phyloP scores from a whole-genome alignment of 257 asterid genomes.

The Rehmannia glutinosa region DNA sequence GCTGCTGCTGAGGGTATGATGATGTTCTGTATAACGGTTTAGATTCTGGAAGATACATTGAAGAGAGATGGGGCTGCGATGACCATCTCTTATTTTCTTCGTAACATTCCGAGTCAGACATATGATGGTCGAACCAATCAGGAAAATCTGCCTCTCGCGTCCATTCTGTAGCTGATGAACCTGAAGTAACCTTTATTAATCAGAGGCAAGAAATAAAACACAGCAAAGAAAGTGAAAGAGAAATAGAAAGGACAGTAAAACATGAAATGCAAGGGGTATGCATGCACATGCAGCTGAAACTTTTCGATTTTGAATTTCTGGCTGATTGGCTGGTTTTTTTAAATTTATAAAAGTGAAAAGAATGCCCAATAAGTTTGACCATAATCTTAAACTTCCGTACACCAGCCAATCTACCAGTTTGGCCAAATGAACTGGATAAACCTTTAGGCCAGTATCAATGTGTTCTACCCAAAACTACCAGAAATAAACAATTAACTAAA shows the following conservation, averaged over 20 bases:
- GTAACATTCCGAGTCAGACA: constrained; percentile 64
- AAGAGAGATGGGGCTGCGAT: constrained; percentile 64
- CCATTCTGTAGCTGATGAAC: constrained; percentile 95
- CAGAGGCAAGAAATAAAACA: constrained; percentile 13
- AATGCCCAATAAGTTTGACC: background rate
- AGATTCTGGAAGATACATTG: constrained; percentile 41
- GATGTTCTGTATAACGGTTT: constrained; percentile 77
- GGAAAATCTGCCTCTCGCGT: constrained; percentile 67
- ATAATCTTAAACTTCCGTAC: background rate
- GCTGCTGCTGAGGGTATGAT: constrained; percentile 75
- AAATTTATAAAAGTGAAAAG: background rate
- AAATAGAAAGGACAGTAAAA: background rate
- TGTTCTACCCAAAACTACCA: background rate
- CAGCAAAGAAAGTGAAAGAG: constrained; percentile 2
- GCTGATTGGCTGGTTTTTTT: constrained; percentile 17
- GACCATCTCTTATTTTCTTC: constrained; percentile 83
- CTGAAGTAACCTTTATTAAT: constrained; percentile 43
- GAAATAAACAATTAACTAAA: background rate
- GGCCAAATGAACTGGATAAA: background rate
- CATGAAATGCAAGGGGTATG: background rate
- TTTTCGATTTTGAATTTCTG: background rate
- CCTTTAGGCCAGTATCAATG: background rate
- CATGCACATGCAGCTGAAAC: background rate
- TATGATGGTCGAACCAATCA: constrained; percentile 70
- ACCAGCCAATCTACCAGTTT: background rate